Base-by-base conservation (phyloP, 345 rosid species). In the Eucalyptus decipiens region DNA sequence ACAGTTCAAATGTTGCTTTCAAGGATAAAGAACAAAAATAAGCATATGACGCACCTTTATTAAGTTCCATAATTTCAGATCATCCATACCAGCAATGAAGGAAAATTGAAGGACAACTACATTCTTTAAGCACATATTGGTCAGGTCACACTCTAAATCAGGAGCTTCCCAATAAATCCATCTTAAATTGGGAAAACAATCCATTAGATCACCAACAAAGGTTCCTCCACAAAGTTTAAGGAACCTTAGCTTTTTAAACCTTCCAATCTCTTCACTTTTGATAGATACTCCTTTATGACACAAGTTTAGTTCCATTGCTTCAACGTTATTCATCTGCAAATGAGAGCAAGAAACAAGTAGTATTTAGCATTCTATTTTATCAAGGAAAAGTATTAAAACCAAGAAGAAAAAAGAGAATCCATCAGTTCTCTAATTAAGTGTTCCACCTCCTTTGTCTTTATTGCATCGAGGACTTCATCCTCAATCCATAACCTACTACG, bases 71-170 rank as follows among this genome's bases (percentile, higher is more conserved):
- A 49, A 49, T 14, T 49, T 49, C 14, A 5, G 6, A 49, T 49
- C 17, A 3, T 49, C 3, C 5, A 49, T 5, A 49, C 1, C 4
- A 16, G 16, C 6, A 13, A 48, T 48, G 1, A 1, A 13, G 4
- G 14, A 48, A 48, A 48, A 13, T 48, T 48, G 16, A 13, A 48
- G 51, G 5, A 48, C 0, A 4, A 48, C 50, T 13, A 48, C 50
- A 12, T 48, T 48, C 15, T 48, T 48, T 48, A 48, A 48, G 50
- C 50, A 5, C 16, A 48, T 48, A 48, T 48, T 48, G 16, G 16
- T 48, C 50, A 12, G 16, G 16, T 48, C 5, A 48, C 50, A 5
- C 17, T 13, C 13, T 5, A 13, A 48, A 48, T 5, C 5, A 4
- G 4, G 8, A 49, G 0, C 2, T 1, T 7, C n/a, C 87, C n/a